A percentile compares a stretch with the other conserved stretches of the same genome.
These are phyloP conservation scores for Neofusicoccum ribis DNA, from an alignment of 2,329 filamentous ascomycete species.

Conservation along the genomic window DNA sequence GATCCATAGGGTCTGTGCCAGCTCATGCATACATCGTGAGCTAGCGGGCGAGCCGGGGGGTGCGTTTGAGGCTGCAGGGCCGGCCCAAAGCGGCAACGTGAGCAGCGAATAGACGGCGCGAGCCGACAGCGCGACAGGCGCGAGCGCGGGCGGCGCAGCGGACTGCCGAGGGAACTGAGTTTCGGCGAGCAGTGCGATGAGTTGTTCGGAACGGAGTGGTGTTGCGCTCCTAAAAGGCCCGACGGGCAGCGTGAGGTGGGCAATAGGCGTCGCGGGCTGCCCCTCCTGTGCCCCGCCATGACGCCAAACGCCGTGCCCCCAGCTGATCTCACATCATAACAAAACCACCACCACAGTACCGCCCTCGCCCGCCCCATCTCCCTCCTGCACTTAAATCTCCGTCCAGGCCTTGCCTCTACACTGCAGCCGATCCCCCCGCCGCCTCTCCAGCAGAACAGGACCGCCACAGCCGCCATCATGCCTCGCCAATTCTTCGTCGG, in stretches of 20 bases:
- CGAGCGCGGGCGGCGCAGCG: neutral
- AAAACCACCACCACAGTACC: constrained; percentile 1
- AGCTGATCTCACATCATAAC: constrained; percentile 20
- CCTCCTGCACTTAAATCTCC: constrained; percentile 3
- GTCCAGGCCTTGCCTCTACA: neutral
- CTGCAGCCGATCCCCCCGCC: neutral
- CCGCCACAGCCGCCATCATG: constrained; percentile 61
- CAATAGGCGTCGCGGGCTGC: neutral
- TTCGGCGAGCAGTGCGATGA: neutral
- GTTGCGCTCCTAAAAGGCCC: constrained; percentile 4
- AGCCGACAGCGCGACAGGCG: too few species aligned
- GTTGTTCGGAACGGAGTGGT: neutral
- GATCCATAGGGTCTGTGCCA: constrained; percentile 9
- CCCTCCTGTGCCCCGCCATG: constrained; percentile 19
- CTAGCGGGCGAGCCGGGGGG: neutral
- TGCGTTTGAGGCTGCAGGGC: constrained; percentile 2
- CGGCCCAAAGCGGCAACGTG: neutral
- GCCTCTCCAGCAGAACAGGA: neutral
- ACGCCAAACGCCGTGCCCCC: constrained; percentile 9
- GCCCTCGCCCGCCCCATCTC: neutral
- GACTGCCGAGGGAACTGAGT: neutral
- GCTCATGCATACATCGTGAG: constrained; percentile 11
- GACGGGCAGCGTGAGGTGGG: neutral
- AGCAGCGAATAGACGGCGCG: neutral
- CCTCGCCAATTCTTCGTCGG: constrained; percentile 96